Conservation (phyloP, 2,329 filamentous ascomycete species). For the Neonectria coccinea region DNA sequence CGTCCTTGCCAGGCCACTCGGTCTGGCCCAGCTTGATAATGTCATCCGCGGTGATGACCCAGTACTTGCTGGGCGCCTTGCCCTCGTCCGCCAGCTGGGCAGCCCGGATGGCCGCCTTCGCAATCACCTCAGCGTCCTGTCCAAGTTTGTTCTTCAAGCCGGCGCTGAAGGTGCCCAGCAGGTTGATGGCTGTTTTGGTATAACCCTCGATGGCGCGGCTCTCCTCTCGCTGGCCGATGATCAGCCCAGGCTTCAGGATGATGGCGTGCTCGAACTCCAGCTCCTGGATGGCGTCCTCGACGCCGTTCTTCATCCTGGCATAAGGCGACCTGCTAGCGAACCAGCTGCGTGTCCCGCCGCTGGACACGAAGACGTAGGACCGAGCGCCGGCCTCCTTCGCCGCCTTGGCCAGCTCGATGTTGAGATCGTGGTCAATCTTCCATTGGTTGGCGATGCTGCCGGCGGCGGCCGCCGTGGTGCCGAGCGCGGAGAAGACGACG, state of each 20-base stretch:
- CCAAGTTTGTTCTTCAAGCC: slow-evolving; percentile 74
- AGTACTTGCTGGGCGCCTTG: slow-evolving; percentile 69
- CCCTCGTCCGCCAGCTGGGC: slow-evolving; percentile 68
- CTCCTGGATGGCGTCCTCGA: slow-evolving; percentile 80
- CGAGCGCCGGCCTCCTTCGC: slow-evolving; percentile 78
- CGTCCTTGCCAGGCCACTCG: slow-evolving; percentile 60
- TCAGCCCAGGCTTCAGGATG: slow-evolving; percentile 78
- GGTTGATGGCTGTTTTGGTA: slow-evolving; percentile 65
- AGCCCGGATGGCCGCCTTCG: slow-evolving; percentile 72
- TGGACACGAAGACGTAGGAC: slow-evolving; percentile 82
- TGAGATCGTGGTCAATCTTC: slow-evolving; percentile 89
- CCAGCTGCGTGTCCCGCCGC: slow-evolving; percentile 60
- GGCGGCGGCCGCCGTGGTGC: slow-evolving; percentile 80
- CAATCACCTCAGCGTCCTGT: slow-evolving; percentile 81
- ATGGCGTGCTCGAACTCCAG: slow-evolving; percentile 83
- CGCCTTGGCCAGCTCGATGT: slow-evolving; percentile 79
- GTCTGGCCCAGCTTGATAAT: slow-evolving; percentile 75
- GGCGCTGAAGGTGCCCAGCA: slow-evolving; percentile 65
- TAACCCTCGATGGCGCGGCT: slow-evolving; percentile 69
- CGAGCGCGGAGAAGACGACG: slow-evolving; percentile 81
- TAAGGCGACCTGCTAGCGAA: slow-evolving; percentile 59
- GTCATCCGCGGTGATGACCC: slow-evolving; percentile 70
- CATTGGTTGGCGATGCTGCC: slow-evolving; percentile 84
- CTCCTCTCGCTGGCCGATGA: slow-evolving; percentile 77
- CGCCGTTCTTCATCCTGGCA: slow-evolving; percentile 84